Percentiles rank a stretch among this genome's conserved stretches.
Conservation (phyloP, 208 protist genomes). For the Spongospora subterranea region DNA sequence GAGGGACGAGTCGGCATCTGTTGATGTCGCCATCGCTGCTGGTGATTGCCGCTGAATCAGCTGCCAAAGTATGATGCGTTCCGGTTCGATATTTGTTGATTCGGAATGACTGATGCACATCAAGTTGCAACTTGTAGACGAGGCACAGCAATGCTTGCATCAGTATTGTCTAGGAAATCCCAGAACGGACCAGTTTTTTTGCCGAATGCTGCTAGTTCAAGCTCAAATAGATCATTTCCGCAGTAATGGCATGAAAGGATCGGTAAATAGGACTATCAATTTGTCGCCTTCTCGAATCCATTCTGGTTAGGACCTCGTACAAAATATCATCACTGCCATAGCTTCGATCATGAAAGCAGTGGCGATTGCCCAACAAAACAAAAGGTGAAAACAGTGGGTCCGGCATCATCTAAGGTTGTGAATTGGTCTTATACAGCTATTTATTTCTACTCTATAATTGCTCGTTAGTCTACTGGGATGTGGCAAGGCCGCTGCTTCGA, state of each 20-base stretch:
- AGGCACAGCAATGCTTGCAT: neutral
- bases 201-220: neutral
- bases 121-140: neutral
- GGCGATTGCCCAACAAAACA: neutral
- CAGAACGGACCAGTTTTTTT: neutral
- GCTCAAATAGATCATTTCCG: neutral
- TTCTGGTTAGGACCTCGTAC: neutral
- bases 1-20: neutral
- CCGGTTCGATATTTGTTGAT: too few relatives aligned
- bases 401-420: neutral
- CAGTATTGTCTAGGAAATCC: neutral
- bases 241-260: neutral
- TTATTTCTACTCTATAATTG: conserved; percentile 49
- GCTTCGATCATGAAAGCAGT: neutral
- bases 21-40: neutral
- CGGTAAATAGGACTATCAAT: neutral
- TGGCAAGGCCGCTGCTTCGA: neutral
- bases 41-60: neutral
- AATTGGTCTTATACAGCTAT: neutral
- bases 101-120: too few relatives aligned
- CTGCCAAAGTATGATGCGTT: neutral
- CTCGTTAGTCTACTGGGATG: conserved; percentile 4
- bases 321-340: neutral
- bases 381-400: neutral
- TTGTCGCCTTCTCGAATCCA: neutral